Evolutionary conservation across 2,329 filamentous ascomycete species (phyloP).

Genomic region (Emericellopsis cladophorae): DNA sequence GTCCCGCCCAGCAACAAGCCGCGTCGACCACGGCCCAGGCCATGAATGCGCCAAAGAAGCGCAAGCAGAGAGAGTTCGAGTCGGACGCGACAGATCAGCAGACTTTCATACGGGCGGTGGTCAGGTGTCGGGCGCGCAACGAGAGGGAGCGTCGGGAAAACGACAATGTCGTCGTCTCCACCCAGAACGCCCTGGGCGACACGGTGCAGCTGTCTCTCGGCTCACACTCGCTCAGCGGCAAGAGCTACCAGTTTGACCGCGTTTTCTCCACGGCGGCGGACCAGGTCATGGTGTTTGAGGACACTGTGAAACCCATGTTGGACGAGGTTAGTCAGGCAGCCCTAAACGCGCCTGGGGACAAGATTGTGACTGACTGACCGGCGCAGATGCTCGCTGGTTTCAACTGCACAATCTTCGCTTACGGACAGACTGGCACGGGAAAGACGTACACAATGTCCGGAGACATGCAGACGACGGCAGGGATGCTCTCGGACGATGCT

Average conservation of each 20-base stretch:
- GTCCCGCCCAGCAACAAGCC: background rate
- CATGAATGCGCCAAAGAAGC: slow-evolving; percentile 52
- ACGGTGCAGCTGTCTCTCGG: slow-evolving; percentile 84
- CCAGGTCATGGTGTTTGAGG: slow-evolving; percentile 87
- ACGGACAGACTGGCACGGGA: slow-evolving; percentile 91
- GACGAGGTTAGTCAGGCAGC: slow-evolving; percentile 59
- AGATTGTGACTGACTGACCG: background rate
- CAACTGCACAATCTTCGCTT: slow-evolving; percentile 98
- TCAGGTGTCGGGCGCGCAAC: slow-evolving; percentile 84
- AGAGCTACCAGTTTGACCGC: slow-evolving; percentile 92
- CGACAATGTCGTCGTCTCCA: slow-evolving; percentile 80
- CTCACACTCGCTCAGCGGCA: slow-evolving; percentile 83
- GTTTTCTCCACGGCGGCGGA: slow-evolving; percentile 94
- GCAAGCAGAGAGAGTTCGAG: slow-evolving; percentile 80
- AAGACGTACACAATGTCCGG: slow-evolving; percentile 99
- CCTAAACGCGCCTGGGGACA: background rate
- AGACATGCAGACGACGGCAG: slow-evolving; percentile 80
- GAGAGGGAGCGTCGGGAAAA: slow-evolving; percentile 90
- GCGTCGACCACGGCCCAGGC: slow-evolving; percentile 34
- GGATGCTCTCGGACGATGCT: slow-evolving; percentile 78
- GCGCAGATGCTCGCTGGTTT: slow-evolving; percentile 79
- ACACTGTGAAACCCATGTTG: slow-evolving; percentile 84
- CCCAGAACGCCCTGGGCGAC: slow-evolving; percentile 79
- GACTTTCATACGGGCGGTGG: slow-evolving; percentile 96
- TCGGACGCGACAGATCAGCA: slow-evolving; percentile 57